A percentile compares a stretch with the other conserved stretches of the same genome.
phyloP scores from a whole-genome alignment of 1,139 yeast genomes.

The Suhomyces yuchorum region DNA sequence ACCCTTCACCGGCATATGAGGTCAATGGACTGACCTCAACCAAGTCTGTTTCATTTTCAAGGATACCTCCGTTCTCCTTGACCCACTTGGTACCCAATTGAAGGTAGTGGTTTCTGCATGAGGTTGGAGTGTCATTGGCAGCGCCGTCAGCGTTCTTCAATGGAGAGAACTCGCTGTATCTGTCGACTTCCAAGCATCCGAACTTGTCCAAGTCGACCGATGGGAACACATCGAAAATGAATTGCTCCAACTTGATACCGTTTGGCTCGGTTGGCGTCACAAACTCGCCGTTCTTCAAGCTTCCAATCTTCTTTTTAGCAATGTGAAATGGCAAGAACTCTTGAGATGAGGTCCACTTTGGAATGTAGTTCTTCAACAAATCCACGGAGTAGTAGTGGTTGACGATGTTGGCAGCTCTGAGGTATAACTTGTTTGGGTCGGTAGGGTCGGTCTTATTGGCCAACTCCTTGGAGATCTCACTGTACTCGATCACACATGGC shows the following conservation, averaged over 20 bases:
- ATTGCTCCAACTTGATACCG: constrained; percentile 94
- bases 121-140: constrained; percentile 78
- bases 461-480: constrained; percentile 79
- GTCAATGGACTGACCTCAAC: constrained; percentile 81
- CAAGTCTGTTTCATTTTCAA: constrained; percentile 44
- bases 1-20: constrained; percentile 85
- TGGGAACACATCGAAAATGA: constrained; percentile 95
- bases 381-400: constrained; percentile 91
- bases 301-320: constrained; percentile 87
- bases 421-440: constrained; percentile 57
- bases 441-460: constrained; percentile 59
- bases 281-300: constrained; percentile 49
- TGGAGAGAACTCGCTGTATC: constrained; percentile 88
- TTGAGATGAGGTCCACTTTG: constrained; percentile 69
- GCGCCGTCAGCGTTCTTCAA: constrained; percentile 89
- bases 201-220: constrained; percentile 70
- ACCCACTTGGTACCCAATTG: constrained; percentile 80
- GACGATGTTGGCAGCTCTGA: constrained; percentile 96
- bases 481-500: constrained; percentile 94
- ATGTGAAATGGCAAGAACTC: constrained; percentile 84
- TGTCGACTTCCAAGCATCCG: constrained; percentile 90
- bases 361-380: constrained; percentile 59
- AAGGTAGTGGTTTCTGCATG: constrained; percentile 71
- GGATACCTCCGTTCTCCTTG: constrained; percentile 61
- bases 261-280: constrained; percentile 72